Base-by-base conservation (phyloP, 1,284 basidiomycete species). In the Filobasidium uniguttulatum region DNA sequence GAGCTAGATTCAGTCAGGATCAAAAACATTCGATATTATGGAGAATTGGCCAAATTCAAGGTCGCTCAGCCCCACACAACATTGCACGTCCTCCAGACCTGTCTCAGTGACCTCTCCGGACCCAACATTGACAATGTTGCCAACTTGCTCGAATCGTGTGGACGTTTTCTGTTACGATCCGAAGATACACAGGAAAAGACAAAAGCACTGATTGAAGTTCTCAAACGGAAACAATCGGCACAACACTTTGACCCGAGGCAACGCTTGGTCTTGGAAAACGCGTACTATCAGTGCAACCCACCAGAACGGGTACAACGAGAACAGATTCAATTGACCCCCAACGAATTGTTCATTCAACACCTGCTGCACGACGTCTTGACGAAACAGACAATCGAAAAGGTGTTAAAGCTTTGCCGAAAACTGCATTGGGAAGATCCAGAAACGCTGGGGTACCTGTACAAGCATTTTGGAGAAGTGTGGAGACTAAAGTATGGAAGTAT, bases 211-310 rank as follows among this genome's bases (percentile, higher is more conserved):
- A 61, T 98, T 43, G 93, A 98, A 60, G 74, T 93, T 40, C 85
- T 97, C 82, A 78, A 85, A 51, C 79, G 93, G 44, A 98, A 98
- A 71, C 89, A 96, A 71, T 83, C 76, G 49, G 78, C 87, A 67
- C 82, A 86, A 57, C 88, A 97, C 62, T 79, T 98, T 35, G 91
- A 98, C 67, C 82, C 87, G 61, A 75, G 90, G 10, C 88, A 94
- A 60, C 73, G 82, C 4, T 75, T 97, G 25, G 72, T 97, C 58
- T 77, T 99, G 28, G 94, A 98, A 68, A 98, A 98, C 64, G 94
- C 94, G 0, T 99, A 97, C 68, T 98, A 97, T 65, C 58, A 97
- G 82, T 96, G 91, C 68, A 96, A 98, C 62, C 94, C 94, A 2
- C 94, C 94, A 0, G 90, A 97, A 60, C 80, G 94, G 49, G 79